These are phyloP conservation scores for Datisca glomerata DNA, from an alignment of 306 rosid genomes.

Conservation along the genomic window DNA sequence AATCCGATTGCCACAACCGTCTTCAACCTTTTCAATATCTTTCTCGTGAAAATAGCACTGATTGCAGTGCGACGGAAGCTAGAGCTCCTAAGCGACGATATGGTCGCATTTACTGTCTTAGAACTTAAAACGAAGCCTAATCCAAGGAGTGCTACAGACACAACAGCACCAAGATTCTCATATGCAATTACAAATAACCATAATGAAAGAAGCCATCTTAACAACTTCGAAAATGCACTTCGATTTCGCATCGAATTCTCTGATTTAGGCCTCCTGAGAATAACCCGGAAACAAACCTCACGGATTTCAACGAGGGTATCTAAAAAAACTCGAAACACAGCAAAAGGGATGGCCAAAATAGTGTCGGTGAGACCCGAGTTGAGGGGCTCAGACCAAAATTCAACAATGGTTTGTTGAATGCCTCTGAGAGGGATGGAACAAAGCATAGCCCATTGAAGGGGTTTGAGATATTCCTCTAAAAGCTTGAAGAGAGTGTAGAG, in stretches of 20 bases:
- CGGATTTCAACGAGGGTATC: conserved; percentile 78
- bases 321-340: conserved; percentile 50
- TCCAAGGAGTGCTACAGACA: conserved; percentile 41
- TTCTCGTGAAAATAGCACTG: conserved; percentile 58
- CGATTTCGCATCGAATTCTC: conserved; percentile 16
- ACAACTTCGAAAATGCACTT: conserved; percentile 55
- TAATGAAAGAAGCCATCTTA: conserved; percentile 69
- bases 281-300: conserved; percentile 28
- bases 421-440: conserved; percentile 86
- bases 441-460: conserved; percentile 87
- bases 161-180: conserved; percentile 58
- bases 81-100: conserved; percentile 54
- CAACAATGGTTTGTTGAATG: conserved; percentile 56
- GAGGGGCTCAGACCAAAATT: conserved; percentile 75
- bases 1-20: conserved; percentile 72
- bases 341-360: conserved; percentile 59
- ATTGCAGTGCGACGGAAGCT: conserved; percentile 58
- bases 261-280: conserved; percentile 43
- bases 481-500: conserved; percentile 55
- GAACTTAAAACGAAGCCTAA: conserved; percentile 63
- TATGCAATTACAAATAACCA: conserved; percentile 58
- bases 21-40: conserved; percentile 51
- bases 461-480: conserved; percentile 63
- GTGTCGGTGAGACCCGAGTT: conserved; percentile 74
- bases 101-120: conserved; percentile 56